phyloP scores from a whole-genome alignment of 1,284 basidiomycete species.

The Ganoderma leucocontextum region DNA sequence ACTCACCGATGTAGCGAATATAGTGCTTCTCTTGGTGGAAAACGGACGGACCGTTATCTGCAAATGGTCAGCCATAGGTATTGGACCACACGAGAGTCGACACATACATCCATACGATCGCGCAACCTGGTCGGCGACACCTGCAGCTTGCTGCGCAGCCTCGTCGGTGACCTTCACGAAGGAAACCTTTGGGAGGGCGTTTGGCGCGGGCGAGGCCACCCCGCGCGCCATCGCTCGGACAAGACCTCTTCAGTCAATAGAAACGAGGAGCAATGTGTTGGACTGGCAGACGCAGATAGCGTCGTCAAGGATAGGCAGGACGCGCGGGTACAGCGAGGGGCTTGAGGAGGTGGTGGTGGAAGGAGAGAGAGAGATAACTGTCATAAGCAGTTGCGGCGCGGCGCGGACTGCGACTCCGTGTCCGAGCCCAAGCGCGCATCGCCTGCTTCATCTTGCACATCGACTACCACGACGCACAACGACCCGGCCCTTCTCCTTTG shows the following conservation, averaged over 20 bases:
- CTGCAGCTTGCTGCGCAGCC: constrained; percentile 54
- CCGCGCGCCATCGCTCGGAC: constrained; percentile 45
- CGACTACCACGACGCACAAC: constrained; percentile 29
- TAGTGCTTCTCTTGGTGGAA: constrained; percentile 87
- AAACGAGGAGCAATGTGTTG: background rate
- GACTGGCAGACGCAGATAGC: background rate
- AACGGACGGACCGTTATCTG: constrained; percentile 84
- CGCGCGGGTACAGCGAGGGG: background rate
- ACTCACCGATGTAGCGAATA: constrained; percentile 87
- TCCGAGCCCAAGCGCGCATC: constrained; percentile 10
- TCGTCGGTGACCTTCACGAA: constrained; percentile 70
- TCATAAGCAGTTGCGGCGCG: background rate
- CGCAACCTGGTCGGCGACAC: constrained; percentile 43
- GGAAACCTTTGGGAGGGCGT: constrained; percentile 63
- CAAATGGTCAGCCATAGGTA: constrained; percentile 19
- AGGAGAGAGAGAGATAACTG: background rate
- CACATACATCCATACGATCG: constrained; percentile 45
- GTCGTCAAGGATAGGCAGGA: background rate
- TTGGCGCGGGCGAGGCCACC: constrained; percentile 44
- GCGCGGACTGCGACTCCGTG: background rate
- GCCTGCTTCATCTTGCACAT: constrained; percentile 28
- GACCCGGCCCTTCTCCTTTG: constrained; percentile 17
- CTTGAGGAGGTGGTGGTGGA: background rate
- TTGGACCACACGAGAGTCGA: background rate
- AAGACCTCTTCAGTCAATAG: constrained; percentile 12